Percentiles rank a stretch among this genome's conserved stretches.
These are phyloP conservation scores for Saccharum spontaneum DNA, from an alignment of 176 grass and related monocot species.

Conservation along the genomic window DNA sequence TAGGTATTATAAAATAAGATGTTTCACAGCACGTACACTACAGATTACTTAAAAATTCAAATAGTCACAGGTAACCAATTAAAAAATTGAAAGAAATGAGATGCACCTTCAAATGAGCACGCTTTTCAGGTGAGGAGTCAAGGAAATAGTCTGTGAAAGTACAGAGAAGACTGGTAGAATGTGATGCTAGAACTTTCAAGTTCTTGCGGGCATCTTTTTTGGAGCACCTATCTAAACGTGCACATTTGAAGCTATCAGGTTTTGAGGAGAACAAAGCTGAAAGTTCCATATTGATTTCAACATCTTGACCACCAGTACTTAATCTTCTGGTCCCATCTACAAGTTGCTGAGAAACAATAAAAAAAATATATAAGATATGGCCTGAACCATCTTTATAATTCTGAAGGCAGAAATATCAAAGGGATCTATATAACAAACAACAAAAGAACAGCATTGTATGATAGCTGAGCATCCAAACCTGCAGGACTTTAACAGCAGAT, in stretches of 20 bases:
- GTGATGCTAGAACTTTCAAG: conserved; percentile 63
- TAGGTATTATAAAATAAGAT: not conserved
- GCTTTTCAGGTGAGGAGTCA: conserved; percentile 72
- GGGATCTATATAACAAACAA: conserved; percentile 14
- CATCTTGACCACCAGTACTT: conserved; percentile 45
- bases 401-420: not conserved
- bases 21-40: not conserved
- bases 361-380: conserved; percentile 46
- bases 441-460: conserved; percentile 18
- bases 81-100: conserved; percentile 12
- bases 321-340: conserved; percentile 68
- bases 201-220: conserved; percentile 67
- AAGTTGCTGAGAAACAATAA: conserved; percentile 57
- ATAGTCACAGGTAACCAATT: conserved; percentile 27
- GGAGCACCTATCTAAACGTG: conserved; percentile 47
- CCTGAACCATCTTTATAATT: conserved; percentile 14
- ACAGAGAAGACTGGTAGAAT: conserved; percentile 71
- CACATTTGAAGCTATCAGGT: conserved; percentile 38
- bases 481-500: conserved; percentile 63
- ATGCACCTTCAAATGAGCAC: conserved; percentile 69
- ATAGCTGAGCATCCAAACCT: conserved; percentile 53
- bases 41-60: conserved; percentile 5
- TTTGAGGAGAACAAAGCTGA: conserved; percentile 42
- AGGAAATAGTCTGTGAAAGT: conserved; percentile 64
- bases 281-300: conserved; percentile 42